Conservation (phyloP, 1,284 basidiomycete species). For the Trichosporon asahii region DNA sequence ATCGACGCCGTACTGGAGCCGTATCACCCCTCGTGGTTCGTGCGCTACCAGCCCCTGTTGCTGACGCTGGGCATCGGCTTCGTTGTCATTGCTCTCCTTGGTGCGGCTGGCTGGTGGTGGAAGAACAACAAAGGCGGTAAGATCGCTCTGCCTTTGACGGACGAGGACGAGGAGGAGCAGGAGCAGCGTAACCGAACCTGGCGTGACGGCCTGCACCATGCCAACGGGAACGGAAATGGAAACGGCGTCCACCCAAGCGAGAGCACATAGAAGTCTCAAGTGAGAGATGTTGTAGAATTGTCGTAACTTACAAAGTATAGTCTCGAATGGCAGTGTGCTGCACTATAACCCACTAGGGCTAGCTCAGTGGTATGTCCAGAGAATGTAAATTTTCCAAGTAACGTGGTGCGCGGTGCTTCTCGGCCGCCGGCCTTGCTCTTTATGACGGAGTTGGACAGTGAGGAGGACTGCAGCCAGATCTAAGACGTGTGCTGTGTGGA, state of each 20-base stretch:
- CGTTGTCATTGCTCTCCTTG: constrained; percentile 57
- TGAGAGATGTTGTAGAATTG: not conserved
- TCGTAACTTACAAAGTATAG: not conserved
- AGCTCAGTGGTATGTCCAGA: too few relatives aligned
- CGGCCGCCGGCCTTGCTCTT: not conserved
- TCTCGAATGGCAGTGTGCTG: too few relatives aligned
- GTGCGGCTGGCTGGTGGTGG: constrained; percentile 65
- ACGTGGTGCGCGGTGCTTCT: not conserved
- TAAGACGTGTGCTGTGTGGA: not conserved
- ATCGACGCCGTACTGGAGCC: constrained; percentile 80
- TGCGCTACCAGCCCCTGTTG: constrained; percentile 40
- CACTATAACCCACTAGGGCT: too few relatives aligned
- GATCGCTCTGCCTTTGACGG: constrained; percentile 55
- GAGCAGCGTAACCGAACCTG: constrained; percentile 1
- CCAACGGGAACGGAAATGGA: not conserved
- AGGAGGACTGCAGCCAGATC: not conserved
- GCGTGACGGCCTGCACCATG: not conserved
- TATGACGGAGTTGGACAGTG: not conserved
- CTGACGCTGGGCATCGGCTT: not conserved
- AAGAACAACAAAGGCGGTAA: constrained; percentile 29
- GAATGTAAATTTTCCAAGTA: not conserved
- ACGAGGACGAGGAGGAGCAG: constrained; percentile 75
- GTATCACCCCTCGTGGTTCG: constrained; percentile 79
- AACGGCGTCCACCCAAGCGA: not conserved
- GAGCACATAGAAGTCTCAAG: not conserved